Base-by-base conservation (phyloP, 805 yeast genomes). In the Saturnispora sanitii region DNA sequence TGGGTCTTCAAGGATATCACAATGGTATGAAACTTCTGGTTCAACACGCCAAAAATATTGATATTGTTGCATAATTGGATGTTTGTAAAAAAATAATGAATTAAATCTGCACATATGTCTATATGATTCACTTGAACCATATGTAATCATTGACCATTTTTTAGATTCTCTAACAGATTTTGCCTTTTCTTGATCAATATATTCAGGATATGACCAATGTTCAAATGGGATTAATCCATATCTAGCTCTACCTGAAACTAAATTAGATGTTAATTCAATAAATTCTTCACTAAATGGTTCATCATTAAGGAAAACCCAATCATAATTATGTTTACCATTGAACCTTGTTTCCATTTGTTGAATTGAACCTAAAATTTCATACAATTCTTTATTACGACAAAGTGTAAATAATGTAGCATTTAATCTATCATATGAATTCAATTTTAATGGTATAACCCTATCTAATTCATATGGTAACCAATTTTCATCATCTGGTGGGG, bases 71-170 rank as follows among this genome's bases (percentile, higher is more conserved):
- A 74, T 52, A 36, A 73, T 58, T 38, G 69, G 71, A 53, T 71
- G 75, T 54, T 73, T 66, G 62, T 70, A 73, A 55, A 74, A 74
- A 50, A 78, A 81, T 52, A 68, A 61, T 26, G 67, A 62, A 45
- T 61, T 67, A 49, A 47, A 70, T 25, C 75, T 55, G 48, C 74
- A 70, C 94, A 84, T 84, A 57, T 79, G 83, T 49, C 90, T 68
- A 56, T 83, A 83, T 23, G 77, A 67, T 49, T 76, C 81, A 32
- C 77, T 70, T 8, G 64, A 70, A 16, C 83, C 88, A 53, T 82
- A 82, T 3, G 73, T 67, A 35, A 80, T 67, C 23, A 49, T 44
- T 13, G 57, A 32, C 45, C 65, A 57, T 28, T 57, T 56, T 53
- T 58, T 55, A 8, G 62, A 54, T 22, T 54, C 58, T 44, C 68